Percentiles rank a stretch among this genome's conserved stretches.
Conservation (phyloP, 2,329 filamentous ascomycete species). For the Chalara sp. region DNA sequence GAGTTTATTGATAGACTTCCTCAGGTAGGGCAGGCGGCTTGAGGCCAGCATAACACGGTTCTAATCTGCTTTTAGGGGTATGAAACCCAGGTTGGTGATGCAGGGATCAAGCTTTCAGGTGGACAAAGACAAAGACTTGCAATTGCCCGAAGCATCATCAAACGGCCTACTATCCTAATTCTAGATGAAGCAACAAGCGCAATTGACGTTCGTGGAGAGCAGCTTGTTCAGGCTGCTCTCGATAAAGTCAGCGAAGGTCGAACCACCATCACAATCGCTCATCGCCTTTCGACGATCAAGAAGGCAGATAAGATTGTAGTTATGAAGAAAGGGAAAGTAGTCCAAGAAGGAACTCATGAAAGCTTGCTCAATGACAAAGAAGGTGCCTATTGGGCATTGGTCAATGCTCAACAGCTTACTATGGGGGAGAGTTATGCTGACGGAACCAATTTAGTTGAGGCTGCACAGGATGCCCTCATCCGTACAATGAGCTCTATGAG, state of each 20-base stretch:
- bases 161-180: conserved; percentile 60
- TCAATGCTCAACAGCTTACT: conserved; percentile 46
- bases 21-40: conserved; percentile 45
- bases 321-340: conserved; percentile 61
- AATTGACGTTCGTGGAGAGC: conserved; percentile 37
- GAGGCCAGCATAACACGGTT: background rate
- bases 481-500: conserved; percentile 16
- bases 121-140: conserved; percentile 75
- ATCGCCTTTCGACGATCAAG: conserved; percentile 79
- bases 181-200: conserved; percentile 64
- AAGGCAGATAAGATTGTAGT: conserved; percentile 76
- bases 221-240: conserved; percentile 47
- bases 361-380: conserved; percentile 51
- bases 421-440: conserved; percentile 22
- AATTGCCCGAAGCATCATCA: conserved; percentile 63
- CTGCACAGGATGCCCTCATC: conserved; percentile 12
- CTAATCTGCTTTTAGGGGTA: too few species aligned
- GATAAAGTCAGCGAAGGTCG: conserved; percentile 47
- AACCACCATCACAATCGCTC: conserved; percentile 90
- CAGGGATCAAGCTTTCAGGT: conserved; percentile 70
- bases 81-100: conserved; percentile 74
- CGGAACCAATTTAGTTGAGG: conserved; percentile 18
- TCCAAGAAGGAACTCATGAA: conserved; percentile 72
- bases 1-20: conserved; percentile 59
- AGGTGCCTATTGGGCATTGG: conserved; percentile 62